Percentiles rank a stretch among this genome's conserved stretches.
Evolutionary conservation across 306 rosid species (phyloP).

Genomic region (Corylus americana): DNA sequence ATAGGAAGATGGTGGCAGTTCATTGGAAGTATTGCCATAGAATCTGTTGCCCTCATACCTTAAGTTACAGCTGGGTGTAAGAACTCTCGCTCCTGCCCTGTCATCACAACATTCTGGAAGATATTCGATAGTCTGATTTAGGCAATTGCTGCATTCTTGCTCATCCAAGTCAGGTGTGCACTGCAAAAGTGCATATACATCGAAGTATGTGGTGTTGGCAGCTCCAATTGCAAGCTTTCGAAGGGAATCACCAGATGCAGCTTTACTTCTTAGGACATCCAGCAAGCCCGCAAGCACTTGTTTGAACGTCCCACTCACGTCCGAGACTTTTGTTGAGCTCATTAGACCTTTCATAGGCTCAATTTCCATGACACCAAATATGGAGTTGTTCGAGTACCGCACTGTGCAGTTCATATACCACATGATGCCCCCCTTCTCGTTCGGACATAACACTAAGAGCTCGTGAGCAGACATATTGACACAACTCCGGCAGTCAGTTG

Average conservation of each 20-base stretch:
- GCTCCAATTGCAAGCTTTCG: constrained; percentile 22
- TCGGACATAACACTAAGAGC: constrained; percentile 4
- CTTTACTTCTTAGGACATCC: not conserved
- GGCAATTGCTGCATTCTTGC: constrained; percentile 24
- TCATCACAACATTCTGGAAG: constrained; percentile 1
- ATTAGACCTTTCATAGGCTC: not conserved
- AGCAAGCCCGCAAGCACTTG: constrained; percentile 1
- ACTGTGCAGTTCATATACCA: constrained; percentile 29
- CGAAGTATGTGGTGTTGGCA: not conserved
- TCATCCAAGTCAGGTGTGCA: constrained; percentile 32
- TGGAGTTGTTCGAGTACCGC: constrained; percentile 32
- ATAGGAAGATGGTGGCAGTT: constrained; percentile 3
- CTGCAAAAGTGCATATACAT: constrained; percentile 31
- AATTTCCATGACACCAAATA: not conserved
- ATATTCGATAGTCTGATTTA: not conserved
- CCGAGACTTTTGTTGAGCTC: too few relatives aligned
- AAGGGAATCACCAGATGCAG: constrained; percentile 12
- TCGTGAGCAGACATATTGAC: constrained; percentile 21
- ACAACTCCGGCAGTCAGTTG: constrained; percentile 42
- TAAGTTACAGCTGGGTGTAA: constrained; percentile 45
- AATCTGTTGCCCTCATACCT: constrained; percentile 29
- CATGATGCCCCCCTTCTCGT: constrained; percentile 46
- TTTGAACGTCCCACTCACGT: not conserved
- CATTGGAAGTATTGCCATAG: not conserved
- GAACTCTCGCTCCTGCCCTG: constrained; percentile 21